These are phyloP conservation scores for Crithidia fasciculata DNA, from an alignment of 208 protist species.

Conservation along the genomic window DNA sequence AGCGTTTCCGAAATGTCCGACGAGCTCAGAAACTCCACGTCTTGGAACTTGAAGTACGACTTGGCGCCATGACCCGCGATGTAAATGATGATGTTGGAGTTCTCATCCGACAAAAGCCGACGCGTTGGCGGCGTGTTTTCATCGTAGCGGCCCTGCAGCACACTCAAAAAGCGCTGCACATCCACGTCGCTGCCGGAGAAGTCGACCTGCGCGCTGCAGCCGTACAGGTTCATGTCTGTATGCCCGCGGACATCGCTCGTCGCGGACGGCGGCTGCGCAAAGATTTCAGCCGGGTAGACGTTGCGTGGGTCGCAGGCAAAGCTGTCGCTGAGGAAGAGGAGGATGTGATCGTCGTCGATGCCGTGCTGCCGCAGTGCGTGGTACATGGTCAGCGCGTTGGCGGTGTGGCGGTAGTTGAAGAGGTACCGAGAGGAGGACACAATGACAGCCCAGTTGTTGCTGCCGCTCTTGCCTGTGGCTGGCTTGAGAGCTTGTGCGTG, in stretches of 20 bases:
- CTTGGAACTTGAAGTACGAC: constrained; percentile 98
- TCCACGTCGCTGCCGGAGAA: constrained; percentile 97
- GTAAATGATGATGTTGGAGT: constrained; percentile 98
- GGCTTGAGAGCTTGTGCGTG: neutral
- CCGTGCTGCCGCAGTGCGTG: constrained; percentile 94
- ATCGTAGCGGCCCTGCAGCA: constrained; percentile 95
- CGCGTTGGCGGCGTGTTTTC: constrained; percentile 91
- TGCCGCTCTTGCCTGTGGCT: neutral
- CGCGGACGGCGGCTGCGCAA: constrained; percentile 40
- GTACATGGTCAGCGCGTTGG: constrained; percentile 97
- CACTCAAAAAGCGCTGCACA: constrained; percentile 95
- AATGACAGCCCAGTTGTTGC: constrained; percentile 95
- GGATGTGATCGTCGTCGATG: constrained; percentile 95
- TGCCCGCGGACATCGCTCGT: constrained; percentile 1
- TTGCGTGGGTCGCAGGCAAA: constrained; percentile 98
- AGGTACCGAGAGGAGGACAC: constrained; percentile 96
- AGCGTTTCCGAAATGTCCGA: constrained; percentile 95
- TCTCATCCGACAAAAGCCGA: constrained; percentile 92
- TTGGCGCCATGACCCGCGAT: constrained; percentile 96
- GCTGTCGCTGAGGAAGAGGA: constrained; percentile 98
- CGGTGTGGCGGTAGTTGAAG: constrained; percentile 98
- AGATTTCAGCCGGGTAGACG: constrained; percentile 77
- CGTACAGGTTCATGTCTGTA: constrained; percentile 75
- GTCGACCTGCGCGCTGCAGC: constrained; percentile 96
- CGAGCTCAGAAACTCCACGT: constrained; percentile 91